Evolutionary conservation across 495 filamentous ascomycete species (phyloP).

Genomic region (Lepraria neglecta): DNA sequence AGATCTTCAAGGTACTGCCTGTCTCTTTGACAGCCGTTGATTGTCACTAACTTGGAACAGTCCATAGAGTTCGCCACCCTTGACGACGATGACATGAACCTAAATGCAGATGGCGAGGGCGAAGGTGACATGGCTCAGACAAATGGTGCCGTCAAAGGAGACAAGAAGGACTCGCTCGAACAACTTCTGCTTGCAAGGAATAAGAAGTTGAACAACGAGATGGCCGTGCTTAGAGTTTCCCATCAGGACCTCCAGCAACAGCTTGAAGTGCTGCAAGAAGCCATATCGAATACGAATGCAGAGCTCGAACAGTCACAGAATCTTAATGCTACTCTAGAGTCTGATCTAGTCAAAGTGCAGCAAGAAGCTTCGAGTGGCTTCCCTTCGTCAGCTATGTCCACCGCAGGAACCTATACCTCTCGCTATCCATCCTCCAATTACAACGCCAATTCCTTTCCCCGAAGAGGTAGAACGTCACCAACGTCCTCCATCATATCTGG

Average conservation of each 20-base stretch:
- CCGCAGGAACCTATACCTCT: slow-evolving; percentile 85
- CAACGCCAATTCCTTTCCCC: slow-evolving; percentile 45
- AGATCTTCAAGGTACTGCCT: slow-evolving; percentile 70
- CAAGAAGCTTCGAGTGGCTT: slow-evolving; percentile 75
- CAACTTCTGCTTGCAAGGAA: slow-evolving; percentile 87
- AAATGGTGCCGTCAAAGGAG: slow-evolving; percentile 48
- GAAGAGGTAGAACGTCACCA: slow-evolving; percentile 71
- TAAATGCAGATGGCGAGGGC: slow-evolving; percentile 28
- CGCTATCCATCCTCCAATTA: slow-evolving; percentile 72
- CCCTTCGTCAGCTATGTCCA: slow-evolving; percentile 78
- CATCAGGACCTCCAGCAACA: slow-evolving; percentile 84
- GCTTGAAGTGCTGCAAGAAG: slow-evolving; percentile 72
- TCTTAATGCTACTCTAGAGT: slow-evolving; percentile 83
- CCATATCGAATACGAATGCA: slow-evolving; percentile 72
- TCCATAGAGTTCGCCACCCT: slow-evolving; percentile 93
- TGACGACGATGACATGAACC: slow-evolving; percentile 66
- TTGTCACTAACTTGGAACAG: slow-evolving; percentile 34
- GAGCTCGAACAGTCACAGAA: slow-evolving; percentile 81
- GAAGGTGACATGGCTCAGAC: slow-evolving; percentile 23
- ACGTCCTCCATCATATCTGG: slow-evolving; percentile 97
- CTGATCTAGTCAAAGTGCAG: slow-evolving; percentile 83
- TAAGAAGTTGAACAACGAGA: slow-evolving; percentile 89
- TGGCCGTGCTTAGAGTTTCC: slow-evolving; percentile 87
- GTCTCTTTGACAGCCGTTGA: neutral
- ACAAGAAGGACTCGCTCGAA: slow-evolving; percentile 76